A percentile compares a stretch with the other conserved stretches of the same genome.
Evolutionary conservation across 768 basidiomycete species (phyloP).

Genomic region (Leccinum uliginosum): DNA sequence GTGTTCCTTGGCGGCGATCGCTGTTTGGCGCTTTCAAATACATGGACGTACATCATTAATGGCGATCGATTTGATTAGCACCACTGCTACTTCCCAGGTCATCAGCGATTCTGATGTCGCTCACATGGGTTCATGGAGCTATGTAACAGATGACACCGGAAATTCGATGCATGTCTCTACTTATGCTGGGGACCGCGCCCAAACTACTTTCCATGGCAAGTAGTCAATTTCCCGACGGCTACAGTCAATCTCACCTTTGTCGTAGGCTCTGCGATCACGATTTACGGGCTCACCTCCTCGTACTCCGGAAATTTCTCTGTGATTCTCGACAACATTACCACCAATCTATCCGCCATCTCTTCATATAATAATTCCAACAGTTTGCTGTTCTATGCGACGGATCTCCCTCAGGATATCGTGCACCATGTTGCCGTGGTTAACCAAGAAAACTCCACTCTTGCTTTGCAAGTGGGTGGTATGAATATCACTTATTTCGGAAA

Average conservation of each 20-base stretch:
- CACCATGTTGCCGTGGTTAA: slow-evolving; percentile 59
- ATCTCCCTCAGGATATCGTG: slow-evolving; percentile 44
- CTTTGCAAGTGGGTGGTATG: slow-evolving; percentile 47
- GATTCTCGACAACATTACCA: slow-evolving; percentile 46
- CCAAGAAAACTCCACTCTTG: slow-evolving; percentile 47
- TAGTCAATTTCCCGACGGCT: slow-evolving; percentile 7
- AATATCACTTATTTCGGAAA: slow-evolving; percentile 39
- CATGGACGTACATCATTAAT: slow-evolving; percentile 16
- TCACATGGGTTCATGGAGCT: slow-evolving; percentile 56
- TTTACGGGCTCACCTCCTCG: slow-evolving; percentile 59
- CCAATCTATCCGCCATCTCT: slow-evolving; percentile 46
- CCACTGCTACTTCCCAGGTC: slow-evolving; percentile 32
- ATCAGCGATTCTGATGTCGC: slow-evolving; percentile 44
- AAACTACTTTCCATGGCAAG: slow-evolving; percentile 45
- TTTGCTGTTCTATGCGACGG: slow-evolving; percentile 61
- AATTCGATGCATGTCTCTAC: slow-evolving; percentile 30
- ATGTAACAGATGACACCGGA: slow-evolving; percentile 30
- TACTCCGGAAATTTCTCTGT: slow-evolving; percentile 57
- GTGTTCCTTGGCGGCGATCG: slow-evolving; percentile 15
- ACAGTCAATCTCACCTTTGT: slow-evolving; percentile 1
- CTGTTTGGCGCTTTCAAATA: background rate
- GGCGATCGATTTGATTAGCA: slow-evolving; percentile 27
- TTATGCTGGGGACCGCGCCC: slow-evolving; percentile 43
- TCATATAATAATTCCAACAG: slow-evolving; percentile 49
- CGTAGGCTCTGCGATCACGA: slow-evolving; percentile 56